Conservation (phyloP, 2,329 filamentous ascomycete genomes). For the Camillea tinctor region DNA sequence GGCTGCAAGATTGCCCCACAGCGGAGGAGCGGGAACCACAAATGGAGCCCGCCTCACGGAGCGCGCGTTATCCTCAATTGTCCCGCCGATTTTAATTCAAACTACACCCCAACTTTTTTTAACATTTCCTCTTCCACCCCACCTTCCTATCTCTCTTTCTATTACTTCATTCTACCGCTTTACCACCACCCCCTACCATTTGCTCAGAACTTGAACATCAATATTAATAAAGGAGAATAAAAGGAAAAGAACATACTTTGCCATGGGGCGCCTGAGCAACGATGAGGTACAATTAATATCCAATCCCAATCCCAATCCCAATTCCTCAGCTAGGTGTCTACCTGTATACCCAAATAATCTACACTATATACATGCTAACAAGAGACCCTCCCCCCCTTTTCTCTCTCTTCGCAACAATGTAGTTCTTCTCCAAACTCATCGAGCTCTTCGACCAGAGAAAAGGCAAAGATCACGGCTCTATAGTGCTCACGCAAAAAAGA, state of each 20-base stretch:
- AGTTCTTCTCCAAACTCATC: slow-evolving; percentile 73
- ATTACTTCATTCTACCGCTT: too few relatives aligned
- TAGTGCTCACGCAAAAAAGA: slow-evolving; percentile 76
- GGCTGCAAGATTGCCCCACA: neutral
- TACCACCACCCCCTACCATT: neutral
- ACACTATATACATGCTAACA: slow-evolving; percentile 10
- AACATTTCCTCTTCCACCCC: neutral
- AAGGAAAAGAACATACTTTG: slow-evolving; percentile 5
- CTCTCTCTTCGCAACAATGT: neutral
- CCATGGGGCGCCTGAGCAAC: slow-evolving; percentile 54
- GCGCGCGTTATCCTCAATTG: neutral
- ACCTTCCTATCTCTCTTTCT: neutral
- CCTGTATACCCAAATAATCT: neutral
- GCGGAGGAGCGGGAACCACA: neutral
- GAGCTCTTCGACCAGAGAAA: slow-evolving; percentile 67
- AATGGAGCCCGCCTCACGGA: neutral
- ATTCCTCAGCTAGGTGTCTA: too few relatives aligned
- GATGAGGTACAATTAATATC: slow-evolving; percentile 53
- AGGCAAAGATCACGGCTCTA: slow-evolving; percentile 68
- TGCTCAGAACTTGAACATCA: too few relatives aligned
- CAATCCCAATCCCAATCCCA: too few relatives aligned
- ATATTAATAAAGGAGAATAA: neutral
- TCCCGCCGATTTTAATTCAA: neutral
- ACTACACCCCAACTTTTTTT: slow-evolving; percentile 8
- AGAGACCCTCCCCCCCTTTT: neutral